These are phyloP conservation scores for Truncatella angustata DNA, from an alignment of 2,329 filamentous ascomycete genomes.

Conservation along the genomic window DNA sequence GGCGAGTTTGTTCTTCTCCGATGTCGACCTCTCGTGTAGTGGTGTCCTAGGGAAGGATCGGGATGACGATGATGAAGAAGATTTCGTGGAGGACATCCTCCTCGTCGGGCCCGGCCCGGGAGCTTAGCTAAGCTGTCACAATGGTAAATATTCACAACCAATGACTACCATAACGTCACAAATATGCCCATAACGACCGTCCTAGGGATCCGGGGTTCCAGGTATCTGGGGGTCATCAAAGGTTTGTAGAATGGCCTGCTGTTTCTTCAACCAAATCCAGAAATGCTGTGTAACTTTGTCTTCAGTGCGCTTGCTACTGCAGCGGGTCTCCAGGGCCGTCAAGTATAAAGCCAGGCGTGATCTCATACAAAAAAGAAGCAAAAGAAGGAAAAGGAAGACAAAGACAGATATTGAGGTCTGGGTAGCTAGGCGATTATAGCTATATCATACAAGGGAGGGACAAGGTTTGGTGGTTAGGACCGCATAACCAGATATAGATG, in stretches of 20 bases:
- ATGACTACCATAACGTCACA: slow-evolving; percentile 12
- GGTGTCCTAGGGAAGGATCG: slow-evolving; percentile 27
- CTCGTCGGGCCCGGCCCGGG: slow-evolving; percentile 20
- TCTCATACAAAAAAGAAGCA: not conserved
- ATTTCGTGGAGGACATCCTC: slow-evolving; percentile 31
- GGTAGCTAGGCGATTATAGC: slow-evolving; percentile 8
- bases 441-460: slow-evolving; percentile 6
- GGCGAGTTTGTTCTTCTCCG: slow-evolving; percentile 36
- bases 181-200: not conserved
- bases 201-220: not conserved
- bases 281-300: not conserved
- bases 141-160: slow-evolving; percentile 13
- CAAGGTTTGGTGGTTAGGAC: slow-evolving; percentile 7
- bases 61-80: slow-evolving; percentile 25
- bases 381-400: slow-evolving; percentile 5
- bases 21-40: slow-evolving; percentile 38
- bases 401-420: slow-evolving; percentile 1
- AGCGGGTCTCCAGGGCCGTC: not conserved
- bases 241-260: not conserved
- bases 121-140: slow-evolving; percentile 14
- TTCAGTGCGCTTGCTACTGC: not conserved
- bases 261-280: slow-evolving; percentile 1
- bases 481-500: slow-evolving; percentile 12
- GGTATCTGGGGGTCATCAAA: not conserved
- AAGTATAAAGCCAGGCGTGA: not conserved